phyloP scores from a whole-genome alignment of 305 asterid genomes.

The Fraxinus albicans region DNA sequence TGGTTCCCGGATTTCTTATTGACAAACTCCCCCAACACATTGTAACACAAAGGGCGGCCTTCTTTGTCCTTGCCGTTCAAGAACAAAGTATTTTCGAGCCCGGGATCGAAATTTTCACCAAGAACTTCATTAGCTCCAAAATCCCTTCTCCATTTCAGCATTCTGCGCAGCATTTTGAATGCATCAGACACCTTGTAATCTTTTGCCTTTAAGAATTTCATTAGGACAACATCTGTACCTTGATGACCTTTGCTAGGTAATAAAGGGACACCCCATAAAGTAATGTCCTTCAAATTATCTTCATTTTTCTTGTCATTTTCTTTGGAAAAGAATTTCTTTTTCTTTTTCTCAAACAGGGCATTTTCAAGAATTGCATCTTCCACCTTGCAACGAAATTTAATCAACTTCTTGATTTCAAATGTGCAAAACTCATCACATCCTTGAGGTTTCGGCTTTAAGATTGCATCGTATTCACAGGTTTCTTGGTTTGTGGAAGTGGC shows the following conservation, averaged over 20 bases:
- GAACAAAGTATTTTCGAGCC: constrained; percentile 46
- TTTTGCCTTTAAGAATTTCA: constrained; percentile 65
- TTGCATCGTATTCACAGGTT: background rate
- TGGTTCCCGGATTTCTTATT: constrained; percentile 23
- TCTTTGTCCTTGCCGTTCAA: constrained; percentile 53
- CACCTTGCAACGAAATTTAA: constrained; percentile 52
- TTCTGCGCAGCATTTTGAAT: constrained; percentile 46
- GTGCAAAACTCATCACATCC: constrained; percentile 7
- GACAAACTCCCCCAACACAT: constrained; percentile 38
- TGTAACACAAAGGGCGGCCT: constrained; percentile 71
- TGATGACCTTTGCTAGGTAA: constrained; percentile 51
- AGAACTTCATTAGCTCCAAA: constrained; percentile 32
- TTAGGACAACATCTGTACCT: constrained; percentile 55
- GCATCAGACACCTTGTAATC: constrained; percentile 61
- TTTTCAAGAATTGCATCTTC: constrained; percentile 65
- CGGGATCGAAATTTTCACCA: constrained; percentile 34
- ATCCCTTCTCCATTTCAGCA: constrained; percentile 65
- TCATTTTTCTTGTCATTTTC: background rate
- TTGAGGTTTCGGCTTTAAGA: constrained; percentile 28
- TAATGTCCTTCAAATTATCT: constrained; percentile 29
- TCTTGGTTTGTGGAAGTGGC: constrained; percentile 14
- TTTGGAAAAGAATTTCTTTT: constrained; percentile 10
- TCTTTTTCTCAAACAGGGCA: constrained; percentile 37
- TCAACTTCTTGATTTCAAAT: constrained; percentile 34
- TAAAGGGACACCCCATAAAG: constrained; percentile 77